Percentiles rank a stretch among this genome's conserved stretches.
These are phyloP conservation scores for Atkinsonella texensis DNA, from an alignment of 2,329 filamentous ascomycete genomes.

Conservation along the genomic window DNA sequence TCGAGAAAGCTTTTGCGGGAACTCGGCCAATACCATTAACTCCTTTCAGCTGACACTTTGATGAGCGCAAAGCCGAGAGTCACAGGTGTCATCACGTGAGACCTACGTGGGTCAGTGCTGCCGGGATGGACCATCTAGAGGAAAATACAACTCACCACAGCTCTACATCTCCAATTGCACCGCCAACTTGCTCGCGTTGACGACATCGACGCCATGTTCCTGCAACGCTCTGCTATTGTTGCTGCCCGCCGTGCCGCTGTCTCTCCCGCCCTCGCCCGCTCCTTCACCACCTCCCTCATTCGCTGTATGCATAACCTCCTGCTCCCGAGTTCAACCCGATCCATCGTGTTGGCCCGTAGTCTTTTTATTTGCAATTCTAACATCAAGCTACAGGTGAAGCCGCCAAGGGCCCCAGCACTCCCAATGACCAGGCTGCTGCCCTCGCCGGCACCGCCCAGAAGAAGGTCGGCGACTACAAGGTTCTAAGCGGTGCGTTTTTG, in stretches of 20 bases:
- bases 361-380: conserved; percentile 1
- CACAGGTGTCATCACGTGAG: conserved; percentile 6
- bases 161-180: conserved; percentile 8
- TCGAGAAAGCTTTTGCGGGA: background rate
- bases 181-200: conserved; percentile 6
- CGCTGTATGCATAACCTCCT: conserved; percentile 37
- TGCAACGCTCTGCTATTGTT: conserved; percentile 50
- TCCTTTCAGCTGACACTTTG: background rate
- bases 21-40: background rate
- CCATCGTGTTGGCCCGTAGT: conserved; percentile 4
- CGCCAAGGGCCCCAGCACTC: conserved; percentile 21
- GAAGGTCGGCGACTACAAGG: conserved; percentile 34
- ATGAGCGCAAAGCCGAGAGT: conserved; percentile 21
- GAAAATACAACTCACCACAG: conserved; percentile 3
- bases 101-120: conserved; percentile 3
- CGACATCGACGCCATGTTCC: conserved; percentile 38
- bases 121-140: background rate
- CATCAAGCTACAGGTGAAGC: conserved; percentile 21
- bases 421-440: conserved; percentile 25
- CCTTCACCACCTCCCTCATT: conserved; percentile 47
- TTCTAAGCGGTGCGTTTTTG: conserved; percentile 32
- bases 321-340: conserved; percentile 13
- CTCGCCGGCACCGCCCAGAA: conserved; percentile 28
- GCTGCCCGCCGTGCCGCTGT: conserved; percentile 47
- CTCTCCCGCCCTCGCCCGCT: conserved; percentile 42